These are phyloP conservation scores for Neonectria sp. DNA, from an alignment of 2,329 filamentous ascomycete genomes.

Conservation along the genomic window DNA sequence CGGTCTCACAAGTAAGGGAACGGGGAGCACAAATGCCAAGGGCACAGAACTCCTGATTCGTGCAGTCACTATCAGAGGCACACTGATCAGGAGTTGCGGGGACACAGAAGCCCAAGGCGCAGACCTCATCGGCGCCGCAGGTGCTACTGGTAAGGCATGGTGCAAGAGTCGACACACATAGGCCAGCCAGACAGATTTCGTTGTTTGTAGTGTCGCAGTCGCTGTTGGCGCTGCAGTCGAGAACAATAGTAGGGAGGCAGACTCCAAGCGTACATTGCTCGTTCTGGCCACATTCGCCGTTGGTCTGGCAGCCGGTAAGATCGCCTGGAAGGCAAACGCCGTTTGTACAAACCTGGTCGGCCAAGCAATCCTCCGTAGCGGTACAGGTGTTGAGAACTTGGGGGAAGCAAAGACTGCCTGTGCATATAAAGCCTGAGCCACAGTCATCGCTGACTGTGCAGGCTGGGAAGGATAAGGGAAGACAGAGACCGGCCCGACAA, in stretches of 20 bases:
- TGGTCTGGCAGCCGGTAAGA: constrained; percentile 8
- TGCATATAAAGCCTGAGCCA: constrained; percentile 4
- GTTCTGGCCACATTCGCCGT: constrained; percentile 9
- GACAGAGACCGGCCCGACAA: constrained; percentile 17
- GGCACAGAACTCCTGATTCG: constrained; percentile 17
- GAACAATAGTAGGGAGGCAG: constrained; percentile 9
- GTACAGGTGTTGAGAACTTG: constrained; percentile 11
- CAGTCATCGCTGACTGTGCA: constrained; percentile 6
- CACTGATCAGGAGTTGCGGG: not conserved
- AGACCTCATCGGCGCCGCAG: constrained; percentile 12
- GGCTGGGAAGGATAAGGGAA: not conserved
- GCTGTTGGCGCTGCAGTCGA: constrained; percentile 5
- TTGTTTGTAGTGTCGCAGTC: constrained; percentile 9
- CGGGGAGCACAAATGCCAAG: constrained; percentile 17
- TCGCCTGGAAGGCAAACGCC: constrained; percentile 18
- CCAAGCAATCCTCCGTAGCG: not conserved
- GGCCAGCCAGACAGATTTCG: constrained; percentile 19
- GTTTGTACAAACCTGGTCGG: constrained; percentile 3
- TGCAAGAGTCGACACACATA: constrained; percentile 21
- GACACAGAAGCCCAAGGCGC: constrained; percentile 18
- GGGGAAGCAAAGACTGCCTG: constrained; percentile 13
- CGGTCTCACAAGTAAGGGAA: constrained; percentile 9
- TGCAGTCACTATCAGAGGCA: constrained; percentile 9
- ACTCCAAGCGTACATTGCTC: constrained; percentile 11
- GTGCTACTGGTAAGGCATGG: not conserved